Evolutionary conservation across 2,329 filamentous ascomycete genomes (phyloP).

Genomic region (Colletotrichum siamense): DNA sequence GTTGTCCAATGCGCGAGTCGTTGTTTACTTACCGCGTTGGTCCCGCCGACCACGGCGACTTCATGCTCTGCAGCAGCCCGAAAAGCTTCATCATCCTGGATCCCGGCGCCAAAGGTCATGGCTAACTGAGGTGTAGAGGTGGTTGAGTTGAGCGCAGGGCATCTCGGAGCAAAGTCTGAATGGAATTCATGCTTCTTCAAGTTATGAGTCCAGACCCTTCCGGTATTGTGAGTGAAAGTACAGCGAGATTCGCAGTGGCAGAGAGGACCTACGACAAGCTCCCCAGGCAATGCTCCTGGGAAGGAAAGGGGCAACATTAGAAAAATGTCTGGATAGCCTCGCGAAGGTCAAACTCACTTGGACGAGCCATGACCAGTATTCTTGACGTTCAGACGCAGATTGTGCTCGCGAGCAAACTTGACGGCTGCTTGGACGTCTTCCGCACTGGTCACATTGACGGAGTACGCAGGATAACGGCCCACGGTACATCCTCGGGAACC

Average conservation of each 20-base stretch:
- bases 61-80: background rate
- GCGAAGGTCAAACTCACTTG: background rate
- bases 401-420: slow-evolving; percentile 39
- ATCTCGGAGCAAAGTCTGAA: background rate
- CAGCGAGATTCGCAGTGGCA: background rate
- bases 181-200: slow-evolving; percentile 30
- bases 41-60: slow-evolving; percentile 46
- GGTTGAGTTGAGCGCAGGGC: background rate
- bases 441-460: slow-evolving; percentile 26
- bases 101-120: slow-evolving; percentile 22
- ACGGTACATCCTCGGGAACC: background rate
- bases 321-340: background rate
- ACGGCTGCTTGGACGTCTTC: slow-evolving; percentile 27
- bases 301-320: background rate
- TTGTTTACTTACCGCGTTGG: slow-evolving; percentile 26
- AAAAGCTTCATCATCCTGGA: background rate
- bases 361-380: slow-evolving; percentile 32
- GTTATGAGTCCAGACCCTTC: slow-evolving; percentile 42
- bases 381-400: slow-evolving; percentile 38
- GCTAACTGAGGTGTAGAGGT: slow-evolving; percentile 20
- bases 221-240: background rate
- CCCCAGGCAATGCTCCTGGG: background rate
- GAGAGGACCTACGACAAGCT: background rate
- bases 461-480: slow-evolving; percentile 27
- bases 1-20: background rate